Base-by-base conservation (phyloP, 352 stramenopile genomes). In the Aphanomyces cochlioides region DNA sequence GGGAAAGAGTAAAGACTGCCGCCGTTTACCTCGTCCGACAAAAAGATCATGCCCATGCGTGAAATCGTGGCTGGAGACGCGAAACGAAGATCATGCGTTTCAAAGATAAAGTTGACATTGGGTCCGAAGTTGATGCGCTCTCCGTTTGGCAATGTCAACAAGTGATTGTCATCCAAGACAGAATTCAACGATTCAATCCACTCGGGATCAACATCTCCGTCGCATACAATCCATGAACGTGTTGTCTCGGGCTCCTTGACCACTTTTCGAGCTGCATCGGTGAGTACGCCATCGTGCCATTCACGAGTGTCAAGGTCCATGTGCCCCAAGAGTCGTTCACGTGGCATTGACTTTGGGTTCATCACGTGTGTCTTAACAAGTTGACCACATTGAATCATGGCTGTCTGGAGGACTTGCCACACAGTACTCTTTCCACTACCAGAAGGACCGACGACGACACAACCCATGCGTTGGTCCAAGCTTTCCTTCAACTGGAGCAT, bases 141-240 rank as follows among this genome's bases (percentile, higher is more conserved):
- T 43, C 96, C 96, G 60, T 98, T 99, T 2, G 96, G 95, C 48
- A 99, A 74, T 8, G 96, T 98, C 7, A 99, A 82, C 36, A 99
- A 67, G 63, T 98, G 89, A 74, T 99, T 99, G 74, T 99, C 96
- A 53, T 98, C 95, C 1, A 98, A 69, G 2, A 98, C 96, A 0
- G 91, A 98, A 72, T 98, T 98, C 0, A 98, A 74, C 21, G 84
- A 96, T 76, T 98, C 96, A 67, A 98, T 98, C 96, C 95, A 98
- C 72, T 98, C 92, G 0, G 96, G 92, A 69, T 98, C 96, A 15
- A 98, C 93, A 63, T 98, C 95, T 6, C 96, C 96, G 69, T 98
- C 96, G 67, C 90, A 98, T 37, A 98, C 87, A 48, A 98, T 96
- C 95, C 96, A 98, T 1, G 87, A 97, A 3, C 88, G 87, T 4